Evolutionary conservation across 2,329 filamentous ascomycete species (phyloP).

Genomic region (Ophiostoma montium): DNA sequence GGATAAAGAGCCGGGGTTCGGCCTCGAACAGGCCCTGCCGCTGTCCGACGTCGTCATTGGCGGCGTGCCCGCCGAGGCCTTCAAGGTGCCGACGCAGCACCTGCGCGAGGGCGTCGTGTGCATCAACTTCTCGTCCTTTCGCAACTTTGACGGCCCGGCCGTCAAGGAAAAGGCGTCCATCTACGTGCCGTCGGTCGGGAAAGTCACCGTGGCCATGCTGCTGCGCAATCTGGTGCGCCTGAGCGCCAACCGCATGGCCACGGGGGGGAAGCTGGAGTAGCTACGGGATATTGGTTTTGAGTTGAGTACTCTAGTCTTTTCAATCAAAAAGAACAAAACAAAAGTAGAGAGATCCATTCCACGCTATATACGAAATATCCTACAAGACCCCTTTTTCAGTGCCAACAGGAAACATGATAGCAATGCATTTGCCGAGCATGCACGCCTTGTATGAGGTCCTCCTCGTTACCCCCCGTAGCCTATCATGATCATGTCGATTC

Average conservation of each 20-base stretch:
- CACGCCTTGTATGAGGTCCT: too few species aligned
- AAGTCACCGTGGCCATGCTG: slow-evolving; percentile 89
- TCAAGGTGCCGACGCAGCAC: slow-evolving; percentile 75
- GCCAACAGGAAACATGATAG: background rate
- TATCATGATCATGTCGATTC: too few species aligned
- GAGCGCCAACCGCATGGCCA: slow-evolving; percentile 7
- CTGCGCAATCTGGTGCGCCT: slow-evolving; percentile 64
- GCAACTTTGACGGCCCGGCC: slow-evolving; percentile 75
- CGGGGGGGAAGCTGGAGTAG: slow-evolving; percentile 5
- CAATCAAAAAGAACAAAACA: background rate
- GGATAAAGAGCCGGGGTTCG: slow-evolving; percentile 61
- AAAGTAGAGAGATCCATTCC: slow-evolving; percentile 5
- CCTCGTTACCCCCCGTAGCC: too few species aligned
- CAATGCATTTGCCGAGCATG: background rate
- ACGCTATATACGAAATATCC: background rate
- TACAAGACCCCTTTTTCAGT: background rate
- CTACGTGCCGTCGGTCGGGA: slow-evolving; percentile 92
- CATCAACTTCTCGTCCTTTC: slow-evolving; percentile 94
- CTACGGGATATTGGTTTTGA: background rate
- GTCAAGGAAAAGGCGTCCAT: slow-evolving; percentile 94
- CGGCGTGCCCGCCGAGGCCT: slow-evolving; percentile 75
- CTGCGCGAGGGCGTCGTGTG: slow-evolving; percentile 89
- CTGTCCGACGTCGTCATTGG: slow-evolving; percentile 90
- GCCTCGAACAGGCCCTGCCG: slow-evolving; percentile 65
- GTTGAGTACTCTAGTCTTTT: background rate